Percentiles rank a stretch among this genome's conserved stretches.
phyloP scores from a whole-genome alignment of 306 rosid species.

The Alnus rubra region DNA sequence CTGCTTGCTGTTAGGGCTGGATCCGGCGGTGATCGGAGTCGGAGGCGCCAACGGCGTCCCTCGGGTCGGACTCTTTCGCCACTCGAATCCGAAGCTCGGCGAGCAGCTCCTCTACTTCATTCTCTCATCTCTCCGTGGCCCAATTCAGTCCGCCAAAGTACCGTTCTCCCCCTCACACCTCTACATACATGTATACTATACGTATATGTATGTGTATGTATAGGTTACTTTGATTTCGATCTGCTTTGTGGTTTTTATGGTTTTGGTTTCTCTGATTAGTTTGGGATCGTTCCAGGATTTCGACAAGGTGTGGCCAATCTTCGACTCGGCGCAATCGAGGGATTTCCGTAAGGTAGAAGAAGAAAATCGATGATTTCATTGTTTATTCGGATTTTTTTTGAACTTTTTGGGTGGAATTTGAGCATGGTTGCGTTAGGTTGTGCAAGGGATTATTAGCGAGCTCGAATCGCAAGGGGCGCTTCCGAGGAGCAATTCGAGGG shows the following conservation, averaged over 20 bases:
- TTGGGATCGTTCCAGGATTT: slow-evolving; percentile 65
- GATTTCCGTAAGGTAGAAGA: slow-evolving; percentile 87
- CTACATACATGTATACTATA: neutral
- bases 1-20: slow-evolving; percentile 91
- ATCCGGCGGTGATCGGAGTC: slow-evolving; percentile 89
- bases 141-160: slow-evolving; percentile 91
- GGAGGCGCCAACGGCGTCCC: slow-evolving; percentile 82
- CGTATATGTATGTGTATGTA: neutral
- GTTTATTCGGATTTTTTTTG: neutral
- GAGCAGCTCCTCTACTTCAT: slow-evolving; percentile 97
- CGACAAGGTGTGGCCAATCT: slow-evolving; percentile 98
- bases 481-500: slow-evolving; percentile 97
- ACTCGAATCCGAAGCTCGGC: slow-evolving; percentile 95
- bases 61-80: slow-evolving; percentile 94
- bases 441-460: slow-evolving; percentile 96
- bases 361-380: neutral
- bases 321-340: slow-evolving; percentile 92
- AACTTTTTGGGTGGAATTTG: slow-evolving; percentile 12
- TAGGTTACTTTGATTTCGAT: slow-evolving; percentile 18
- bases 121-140: slow-evolving; percentile 92
- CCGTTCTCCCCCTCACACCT: neutral
- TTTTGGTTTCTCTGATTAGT: neutral
- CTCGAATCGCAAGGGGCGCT: slow-evolving; percentile 99
- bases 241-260: slow-evolving; percentile 5
- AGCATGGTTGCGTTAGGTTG: slow-evolving; percentile 53